Base-by-base conservation (phyloP, 371 early-diverging fungal genomes). In the Mucor sp. region DNA sequence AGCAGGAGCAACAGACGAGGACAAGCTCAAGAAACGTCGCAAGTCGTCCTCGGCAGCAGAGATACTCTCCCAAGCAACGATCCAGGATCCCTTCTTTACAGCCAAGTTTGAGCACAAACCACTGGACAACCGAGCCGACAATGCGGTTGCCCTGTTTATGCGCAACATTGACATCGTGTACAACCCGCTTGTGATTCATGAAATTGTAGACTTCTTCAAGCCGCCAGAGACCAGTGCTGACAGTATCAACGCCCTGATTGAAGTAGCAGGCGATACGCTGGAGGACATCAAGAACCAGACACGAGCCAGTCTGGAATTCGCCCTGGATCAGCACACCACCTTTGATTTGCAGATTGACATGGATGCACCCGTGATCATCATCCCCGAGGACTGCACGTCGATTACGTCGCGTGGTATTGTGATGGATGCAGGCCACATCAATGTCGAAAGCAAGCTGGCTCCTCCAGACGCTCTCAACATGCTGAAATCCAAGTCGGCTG, bases 331-430 rank as follows among this genome's bases (percentile, higher is more conserved):
- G 60, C 97, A 97, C 78, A 94, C 91, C 53, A 93, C 94, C 0
- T 67, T 96, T 17, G 95, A 97, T 75, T 76, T 98, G 17, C 89
- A 90, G 43, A 86, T 99, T n/a, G 96, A 98, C 72, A 89, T 97
- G 81, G 95, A 96, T 68, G 99, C 99, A 6, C 99, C 99, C 1
- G 92, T 98, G 43, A 89, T 99, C 75, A 89, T 98, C n/a, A 80
- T 99, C 35, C 98, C 98, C 0, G 93, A 95, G 75, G 88, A 89
- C 69, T 91, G 92, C 67, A 89, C 89, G 0, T 86, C 88, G 39
- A 74, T 75, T 37, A 76, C 87, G 41, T 83, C 91, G 23, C 81
- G 87, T 25, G 89, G 93, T 9, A 86, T 95, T 9, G 93, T 97
- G 0, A 75, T 98, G 27, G 99, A 99, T 76, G 93, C 95, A 5